These are phyloP conservation scores for Quercus lobata DNA, from an alignment of 331 rosid species.

Conservation along the genomic window DNA sequence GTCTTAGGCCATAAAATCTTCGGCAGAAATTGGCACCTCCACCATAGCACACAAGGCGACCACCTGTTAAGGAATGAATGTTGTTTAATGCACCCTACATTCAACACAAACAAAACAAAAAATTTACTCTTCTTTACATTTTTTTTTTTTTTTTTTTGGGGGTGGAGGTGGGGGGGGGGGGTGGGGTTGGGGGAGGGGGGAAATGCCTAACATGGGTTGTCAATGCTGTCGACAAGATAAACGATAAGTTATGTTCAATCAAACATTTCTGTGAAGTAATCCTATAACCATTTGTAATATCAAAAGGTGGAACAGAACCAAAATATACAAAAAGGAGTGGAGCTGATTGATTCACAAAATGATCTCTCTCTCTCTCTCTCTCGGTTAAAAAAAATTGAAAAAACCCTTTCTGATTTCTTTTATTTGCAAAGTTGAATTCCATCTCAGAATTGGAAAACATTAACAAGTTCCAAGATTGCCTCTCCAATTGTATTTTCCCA, in stretches of 20 bases:
- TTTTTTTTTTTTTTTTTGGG: too few relatives aligned
- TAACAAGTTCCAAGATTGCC: background rate
- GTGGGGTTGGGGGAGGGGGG: too few relatives aligned
- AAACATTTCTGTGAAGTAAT: background rate
- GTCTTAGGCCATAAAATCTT: conserved; percentile 54
- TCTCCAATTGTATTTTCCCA: background rate
- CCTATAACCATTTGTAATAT: background rate
- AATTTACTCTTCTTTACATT: background rate
- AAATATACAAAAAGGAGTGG: background rate
- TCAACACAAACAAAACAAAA: background rate
- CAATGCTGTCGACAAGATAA: background rate
- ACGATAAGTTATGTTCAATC: background rate
- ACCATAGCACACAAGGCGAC: conserved; percentile 28
- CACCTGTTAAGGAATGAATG: conserved; percentile 20
- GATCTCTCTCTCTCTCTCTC: background rate
- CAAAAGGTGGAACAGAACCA: background rate
- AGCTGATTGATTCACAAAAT: background rate
- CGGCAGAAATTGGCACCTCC: conserved; percentile 45
- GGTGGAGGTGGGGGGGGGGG: too few relatives aligned
- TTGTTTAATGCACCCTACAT: conserved; percentile 40
- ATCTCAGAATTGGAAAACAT: background rate
- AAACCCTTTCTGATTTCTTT: background rate
- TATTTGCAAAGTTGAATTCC: background rate
- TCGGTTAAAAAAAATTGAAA: background rate
- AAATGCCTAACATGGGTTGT: background rate